Base-by-base conservation (phyloP, 208 protist species). In the Crithidia mellificae region DNA sequence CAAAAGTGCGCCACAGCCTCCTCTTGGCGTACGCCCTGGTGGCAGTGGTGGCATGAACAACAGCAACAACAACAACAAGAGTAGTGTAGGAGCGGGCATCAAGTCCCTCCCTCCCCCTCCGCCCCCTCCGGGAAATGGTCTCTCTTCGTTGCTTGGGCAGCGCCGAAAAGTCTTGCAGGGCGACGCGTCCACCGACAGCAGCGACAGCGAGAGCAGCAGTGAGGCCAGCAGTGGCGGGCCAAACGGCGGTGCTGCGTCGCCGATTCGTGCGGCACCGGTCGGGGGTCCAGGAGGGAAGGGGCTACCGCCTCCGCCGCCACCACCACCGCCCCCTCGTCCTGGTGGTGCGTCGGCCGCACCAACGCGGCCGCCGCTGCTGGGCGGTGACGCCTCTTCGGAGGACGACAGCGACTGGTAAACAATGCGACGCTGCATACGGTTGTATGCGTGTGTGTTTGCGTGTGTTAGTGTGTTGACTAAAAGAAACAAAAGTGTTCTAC, bases 351-450 rank as follows among this genome's bases (percentile, higher is more conserved):
- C n/a, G n/a, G n/a, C n/a, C n/a, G n/a, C n/a, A n/a, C n/a, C n/a
- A n/a, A n/a, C n/a, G 15, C 66, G 43, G 56, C 66, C 47, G 24
- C 66, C 38, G 34, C 24, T 46, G 54, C 22, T 52, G 6, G 56
- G 27, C 20, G 43, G 47, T 24, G 49, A 36, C 66, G 63, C 56
- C 2, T 39, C 30, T 8, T n/a, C n/a, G n/a, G 30, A 38, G 38
- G 56, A 52, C 17, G 49, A 65, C 14, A 65, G 57, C 38, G 67
- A 72, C 50, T 72, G 67, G 57, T 72, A 29, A 59, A 22, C 39
- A 25, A 38, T 20, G 19, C 8, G 9, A 49, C 17, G 22, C 30
- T 34, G 22, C 36, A 36, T 36, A 52, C 5, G 1, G 1, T 25
- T 2, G 4, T 3, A 61, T 39, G 17, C 6, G 24, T 30, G 47